A percentile compares a stretch with the other conserved stretches of the same genome.
phyloP scores from a whole-genome alignment of 1,284 basidiomycete species.

The Sphaerobolus stellatus region DNA sequence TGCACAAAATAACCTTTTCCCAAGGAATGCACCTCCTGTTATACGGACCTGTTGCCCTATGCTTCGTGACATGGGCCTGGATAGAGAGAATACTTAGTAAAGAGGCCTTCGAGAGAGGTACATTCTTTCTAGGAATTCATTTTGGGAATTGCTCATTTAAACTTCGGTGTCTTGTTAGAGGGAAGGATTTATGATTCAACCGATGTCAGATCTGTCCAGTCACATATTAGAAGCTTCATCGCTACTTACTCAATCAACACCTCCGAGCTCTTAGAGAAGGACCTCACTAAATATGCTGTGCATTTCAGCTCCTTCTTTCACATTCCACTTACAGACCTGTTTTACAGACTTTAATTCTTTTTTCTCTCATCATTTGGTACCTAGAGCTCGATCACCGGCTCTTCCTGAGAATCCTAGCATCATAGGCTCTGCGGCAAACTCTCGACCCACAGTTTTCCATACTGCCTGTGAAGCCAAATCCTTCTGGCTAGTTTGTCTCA shows the following conservation, averaged over 20 bases:
- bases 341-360: conserved; percentile 55
- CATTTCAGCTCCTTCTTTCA: neutral
- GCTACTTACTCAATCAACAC: conserved; percentile 49
- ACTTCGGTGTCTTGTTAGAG: conserved; percentile 15
- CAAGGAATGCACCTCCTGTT: conserved; percentile 49
- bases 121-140: neutral
- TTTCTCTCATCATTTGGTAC: conserved; percentile 49
- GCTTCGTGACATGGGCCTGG: conserved; percentile 38
- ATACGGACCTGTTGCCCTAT: conserved; percentile 25
- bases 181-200: conserved; percentile 27
- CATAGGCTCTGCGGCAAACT: conserved; percentile 51
- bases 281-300: conserved; percentile 36
- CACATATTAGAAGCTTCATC: conserved; percentile 48
- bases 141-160: neutral
- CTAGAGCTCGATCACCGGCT: conserved; percentile 46
- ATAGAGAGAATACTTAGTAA: conserved; percentile 41
- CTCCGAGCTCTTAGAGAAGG: conserved; percentile 39
- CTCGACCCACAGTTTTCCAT: conserved; percentile 47
- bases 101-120: conserved; percentile 45
- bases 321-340: too few relatives aligned
- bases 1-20: conserved; percentile 21
- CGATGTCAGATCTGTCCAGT: conserved; percentile 21
- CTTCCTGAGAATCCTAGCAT: conserved; percentile 39
- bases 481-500: conserved; percentile 35
- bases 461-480: conserved; percentile 44